phyloP scores from a whole-genome alignment of 2,329 filamentous ascomycete species.

The Amauroascus niger region DNA sequence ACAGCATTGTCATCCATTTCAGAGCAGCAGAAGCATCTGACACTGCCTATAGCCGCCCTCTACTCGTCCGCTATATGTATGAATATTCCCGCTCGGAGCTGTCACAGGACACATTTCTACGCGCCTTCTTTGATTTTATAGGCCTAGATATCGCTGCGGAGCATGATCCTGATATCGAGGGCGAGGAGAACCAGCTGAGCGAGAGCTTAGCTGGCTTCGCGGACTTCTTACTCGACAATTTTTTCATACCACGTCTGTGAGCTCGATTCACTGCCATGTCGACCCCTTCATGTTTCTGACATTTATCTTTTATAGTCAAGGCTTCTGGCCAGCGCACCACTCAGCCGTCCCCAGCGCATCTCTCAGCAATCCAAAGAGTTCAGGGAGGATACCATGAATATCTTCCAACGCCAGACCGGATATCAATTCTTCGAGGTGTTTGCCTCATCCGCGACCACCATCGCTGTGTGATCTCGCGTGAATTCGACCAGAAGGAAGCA shows the following conservation, averaged over 20 bases:
- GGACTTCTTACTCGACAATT: constrained; percentile 14
- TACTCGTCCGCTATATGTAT: constrained; percentile 4
- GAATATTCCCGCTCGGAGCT: constrained; percentile 15
- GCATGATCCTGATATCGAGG: background rate
- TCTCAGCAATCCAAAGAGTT: constrained; percentile 12
- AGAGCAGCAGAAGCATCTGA: background rate
- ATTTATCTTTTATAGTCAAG: constrained; percentile 11
- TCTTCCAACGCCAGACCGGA: background rate
- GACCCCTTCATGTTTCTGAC: background rate
- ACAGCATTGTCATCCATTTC: constrained; percentile 8
- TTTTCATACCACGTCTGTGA: background rate
- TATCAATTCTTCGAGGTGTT: constrained; percentile 7
- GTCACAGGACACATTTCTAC: constrained; percentile 1
- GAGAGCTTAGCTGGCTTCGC: constrained; percentile 10
- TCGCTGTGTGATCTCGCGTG: constrained; percentile 18
- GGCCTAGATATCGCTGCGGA: background rate
- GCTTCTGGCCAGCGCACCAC: constrained; percentile 14
- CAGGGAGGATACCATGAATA: constrained; percentile 4
- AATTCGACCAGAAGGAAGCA: constrained; percentile 17
- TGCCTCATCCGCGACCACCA: constrained; percentile 18
- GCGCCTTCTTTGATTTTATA: constrained; percentile 12
- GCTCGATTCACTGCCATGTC: background rate
- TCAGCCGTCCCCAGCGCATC: constrained; percentile 16
- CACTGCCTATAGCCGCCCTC: background rate
- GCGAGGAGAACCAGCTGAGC: background rate